Percentiles rank a stretch among this genome's conserved stretches.
These are phyloP conservation scores for Neltuma alba DNA, from an alignment of 306 rosid species.

Conservation along the genomic window DNA sequence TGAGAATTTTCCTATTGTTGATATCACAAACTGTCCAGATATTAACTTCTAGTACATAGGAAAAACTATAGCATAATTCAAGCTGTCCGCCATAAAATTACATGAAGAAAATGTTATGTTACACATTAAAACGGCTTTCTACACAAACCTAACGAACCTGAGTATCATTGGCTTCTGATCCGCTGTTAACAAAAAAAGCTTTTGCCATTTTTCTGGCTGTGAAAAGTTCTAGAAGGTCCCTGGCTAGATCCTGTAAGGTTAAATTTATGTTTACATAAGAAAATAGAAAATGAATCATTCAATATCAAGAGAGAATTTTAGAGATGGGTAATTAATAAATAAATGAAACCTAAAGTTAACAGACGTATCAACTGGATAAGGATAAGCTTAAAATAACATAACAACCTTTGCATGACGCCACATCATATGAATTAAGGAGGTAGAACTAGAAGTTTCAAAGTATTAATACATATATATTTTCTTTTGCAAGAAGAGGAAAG, in stretches of 20 bases:
- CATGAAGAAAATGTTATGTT: conserved; percentile 22
- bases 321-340: background rate
- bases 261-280: background rate
- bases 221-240: conserved; percentile 72
- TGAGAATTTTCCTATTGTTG: background rate
- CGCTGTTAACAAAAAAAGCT: conserved; percentile 88
- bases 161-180: conserved; percentile 98
- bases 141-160: conserved; percentile 66
- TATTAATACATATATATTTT: background rate
- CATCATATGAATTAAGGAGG: conserved; percentile 3
- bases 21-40: conserved; percentile 1
- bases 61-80: conserved; percentile 2
- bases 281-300: conserved; percentile 2
- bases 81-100: conserved; percentile 15
- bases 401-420: no score
- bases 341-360: conserved; percentile 5
- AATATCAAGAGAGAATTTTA: conserved; percentile 26
- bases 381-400: conserved; percentile 16
- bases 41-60: conserved; percentile 6
- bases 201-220: conserved; percentile 86
- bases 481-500: background rate
- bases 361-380: background rate
- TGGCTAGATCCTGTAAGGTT: conserved; percentile 81
- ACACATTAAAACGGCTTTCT: conserved; percentile 32
- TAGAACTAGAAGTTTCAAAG: background rate